Percentiles rank a stretch among this genome's conserved stretches.
phyloP scores from a whole-genome alignment of 495 filamentous ascomycete species.

The Thozetella sp. region DNA sequence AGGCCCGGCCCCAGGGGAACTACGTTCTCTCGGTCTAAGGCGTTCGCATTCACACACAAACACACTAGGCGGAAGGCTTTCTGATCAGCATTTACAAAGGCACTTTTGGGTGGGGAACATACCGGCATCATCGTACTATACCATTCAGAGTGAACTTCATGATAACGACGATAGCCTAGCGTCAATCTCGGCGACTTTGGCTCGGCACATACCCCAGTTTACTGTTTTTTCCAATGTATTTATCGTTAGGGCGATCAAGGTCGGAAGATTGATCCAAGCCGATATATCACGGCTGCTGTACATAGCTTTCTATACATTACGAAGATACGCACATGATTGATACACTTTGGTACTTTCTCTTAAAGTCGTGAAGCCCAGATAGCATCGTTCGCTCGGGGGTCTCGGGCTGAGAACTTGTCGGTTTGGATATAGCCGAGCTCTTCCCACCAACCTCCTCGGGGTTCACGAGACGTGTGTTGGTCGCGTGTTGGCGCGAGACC shows the following conservation, averaged over 20 bases:
- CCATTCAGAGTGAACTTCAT: constrained; percentile 10
- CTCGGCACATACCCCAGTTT: constrained; percentile 12
- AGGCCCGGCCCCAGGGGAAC: constrained; percentile 74
- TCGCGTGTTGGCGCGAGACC: too few species aligned
- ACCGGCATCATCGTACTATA: constrained; percentile 6
- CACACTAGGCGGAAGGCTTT: constrained; percentile 13
- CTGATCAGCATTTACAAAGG: constrained; percentile 30
- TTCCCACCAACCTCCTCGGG: too few species aligned
- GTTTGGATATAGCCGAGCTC: too few species aligned
- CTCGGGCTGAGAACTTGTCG: too few species aligned
- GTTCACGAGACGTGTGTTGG: too few species aligned
- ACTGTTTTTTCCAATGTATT: constrained; percentile 4
- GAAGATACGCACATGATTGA: not conserved
- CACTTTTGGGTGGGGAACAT: constrained; percentile 8
- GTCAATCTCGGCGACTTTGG: not conserved
- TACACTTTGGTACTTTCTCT: too few species aligned
- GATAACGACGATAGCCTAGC: constrained; percentile 20
- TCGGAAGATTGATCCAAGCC: not conserved
- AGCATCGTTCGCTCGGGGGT: too few species aligned
- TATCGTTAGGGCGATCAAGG: not conserved
- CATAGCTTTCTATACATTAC: constrained; percentile 2
- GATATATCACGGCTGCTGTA: constrained; percentile 2
- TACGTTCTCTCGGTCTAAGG: constrained; percentile 85
- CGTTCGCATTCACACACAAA: too few species aligned
- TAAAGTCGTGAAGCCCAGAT: too few species aligned